These are phyloP conservation scores for Coemansia sp. DNA, from an alignment of 192 early-diverging fungal genomes.

Conservation along the genomic window DNA sequence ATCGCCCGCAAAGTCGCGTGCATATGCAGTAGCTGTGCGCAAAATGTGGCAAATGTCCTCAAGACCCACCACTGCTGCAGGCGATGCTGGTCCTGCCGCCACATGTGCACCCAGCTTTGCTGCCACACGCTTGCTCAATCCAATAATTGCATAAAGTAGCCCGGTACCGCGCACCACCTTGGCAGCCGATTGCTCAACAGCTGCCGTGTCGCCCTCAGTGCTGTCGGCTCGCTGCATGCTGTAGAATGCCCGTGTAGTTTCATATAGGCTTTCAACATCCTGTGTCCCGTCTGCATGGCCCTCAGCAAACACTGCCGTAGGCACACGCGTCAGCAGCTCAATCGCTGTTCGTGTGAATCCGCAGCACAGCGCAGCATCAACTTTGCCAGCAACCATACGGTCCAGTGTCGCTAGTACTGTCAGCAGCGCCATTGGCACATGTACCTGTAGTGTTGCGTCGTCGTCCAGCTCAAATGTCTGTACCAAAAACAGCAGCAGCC, in stretches of 20 bases:
- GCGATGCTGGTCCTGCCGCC: not conserved
- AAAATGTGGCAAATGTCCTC: conserved; percentile 45
- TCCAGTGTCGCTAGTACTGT: conserved; percentile 52
- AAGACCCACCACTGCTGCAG: conserved; percentile 11
- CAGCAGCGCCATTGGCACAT: conserved; percentile 75
- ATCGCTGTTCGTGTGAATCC: conserved; percentile 45
- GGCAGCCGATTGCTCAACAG: conserved; percentile 27
- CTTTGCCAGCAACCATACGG: conserved; percentile 11
- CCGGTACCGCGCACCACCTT: conserved; percentile 35
- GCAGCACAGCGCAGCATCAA: conserved; percentile 7
- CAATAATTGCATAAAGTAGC: conserved; percentile 23
- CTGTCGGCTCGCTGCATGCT: conserved; percentile 8
- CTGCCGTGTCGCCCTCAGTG: not conserved
- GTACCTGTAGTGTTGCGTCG: conserved; percentile 79
- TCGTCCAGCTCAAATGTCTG: conserved; percentile 74
- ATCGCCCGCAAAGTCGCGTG: conserved; percentile 15
- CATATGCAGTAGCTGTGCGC: conserved; percentile 26
- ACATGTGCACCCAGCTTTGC: conserved; percentile 20
- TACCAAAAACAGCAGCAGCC: conserved; percentile 72
- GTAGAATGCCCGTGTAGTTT: conserved; percentile 32
- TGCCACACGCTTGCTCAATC: conserved; percentile 23
- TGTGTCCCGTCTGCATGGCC: not conserved
- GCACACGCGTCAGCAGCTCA: conserved; percentile 48
- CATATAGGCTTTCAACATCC: conserved; percentile 16
- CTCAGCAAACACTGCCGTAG: conserved; percentile 26